Evolutionary conservation across 345 rosid genomes (phyloP).

Genomic region (Gynandropsis gynandra): DNA sequence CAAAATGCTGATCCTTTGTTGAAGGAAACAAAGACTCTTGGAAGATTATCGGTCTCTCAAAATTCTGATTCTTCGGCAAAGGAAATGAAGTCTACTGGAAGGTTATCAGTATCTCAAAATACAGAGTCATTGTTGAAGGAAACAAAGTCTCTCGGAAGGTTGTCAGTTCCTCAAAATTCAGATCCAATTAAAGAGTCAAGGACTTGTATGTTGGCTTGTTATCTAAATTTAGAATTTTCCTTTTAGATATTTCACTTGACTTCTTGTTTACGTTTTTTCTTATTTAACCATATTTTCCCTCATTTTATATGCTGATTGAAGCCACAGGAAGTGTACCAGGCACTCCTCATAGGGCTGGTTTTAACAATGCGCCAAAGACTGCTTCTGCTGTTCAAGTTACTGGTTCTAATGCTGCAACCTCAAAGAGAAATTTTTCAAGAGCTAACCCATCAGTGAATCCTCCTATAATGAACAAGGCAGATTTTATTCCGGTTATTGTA

Average conservation of each 20-base stretch:
- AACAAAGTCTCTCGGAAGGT: conserved; percentile 71
- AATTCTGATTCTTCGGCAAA: conserved; percentile 65
- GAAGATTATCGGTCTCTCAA: conserved; percentile 76
- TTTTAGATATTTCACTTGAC: conserved; percentile 2
- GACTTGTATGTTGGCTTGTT: conserved; percentile 42
- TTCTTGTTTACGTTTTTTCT: not conserved
- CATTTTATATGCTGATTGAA: conserved; percentile 39
- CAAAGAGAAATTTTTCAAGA: conserved; percentile 52
- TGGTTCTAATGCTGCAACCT: conserved; percentile 40
- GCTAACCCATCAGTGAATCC: conserved; percentile 37
- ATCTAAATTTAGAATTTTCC: conserved; percentile 7
- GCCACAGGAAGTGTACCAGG: conserved; percentile 72
- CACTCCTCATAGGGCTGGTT: conserved; percentile 71
- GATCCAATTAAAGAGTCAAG: conserved; percentile 70
- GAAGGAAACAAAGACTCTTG: conserved; percentile 79
- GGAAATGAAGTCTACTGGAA: conserved; percentile 66
- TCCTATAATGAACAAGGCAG: conserved; percentile 51
- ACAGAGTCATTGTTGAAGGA: conserved; percentile 53
- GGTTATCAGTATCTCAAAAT: conserved; percentile 61
- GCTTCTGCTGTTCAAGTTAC: conserved; percentile 32
- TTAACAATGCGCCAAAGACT: conserved; percentile 39
- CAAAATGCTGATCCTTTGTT: conserved; percentile 39
- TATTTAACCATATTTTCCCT: conserved; percentile 24
- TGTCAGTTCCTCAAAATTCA: conserved; percentile 75
- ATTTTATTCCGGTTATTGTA: conserved; percentile 70